Evolutionary conservation across 495 filamentous ascomycete species (phyloP), one percentile per base, ranked within the genome.

Genomic region (Neurospora discreta): DNA sequence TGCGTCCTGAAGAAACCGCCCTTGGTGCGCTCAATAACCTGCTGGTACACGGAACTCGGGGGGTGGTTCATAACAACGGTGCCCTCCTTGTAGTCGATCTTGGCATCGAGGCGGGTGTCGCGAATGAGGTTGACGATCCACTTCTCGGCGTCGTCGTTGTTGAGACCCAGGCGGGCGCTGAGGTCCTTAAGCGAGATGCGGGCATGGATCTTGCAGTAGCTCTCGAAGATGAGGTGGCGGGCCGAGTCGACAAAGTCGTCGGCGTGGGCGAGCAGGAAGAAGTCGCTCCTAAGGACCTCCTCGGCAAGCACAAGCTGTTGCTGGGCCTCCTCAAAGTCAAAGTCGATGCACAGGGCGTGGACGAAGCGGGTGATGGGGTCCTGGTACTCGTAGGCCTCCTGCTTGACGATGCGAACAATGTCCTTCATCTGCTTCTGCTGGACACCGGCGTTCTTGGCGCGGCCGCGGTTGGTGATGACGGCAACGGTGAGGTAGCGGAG

Each of bases 21-120:
- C 88, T 95, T 95, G 42, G 94, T 98, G 82, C 90, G 87, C 86
- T 98, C 94, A 78, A 98, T 98, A 75, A 98, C 95, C 82, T 99
- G 95, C 85, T 99, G 95, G 84, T 98, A 98, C 70, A 99, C 95
- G 38, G 92, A 96, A 84, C 94, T 93, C 23, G 95, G 94, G 60
- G 95, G 95, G 84, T 99, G 95, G 85, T 99, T 99, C 95, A 99
- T 99, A 72, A 99, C 89, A 38, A 99, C 95, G 46, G 95, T 99
- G 75, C 95, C 95, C 83, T 94, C 93, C 85, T 98, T 92, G 84
- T 97, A 98, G 81, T 99, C 95, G 75, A 99, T 96, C 88, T 99
- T 99, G 73, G 96, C 95, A 77, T 99, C 95, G 46, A 99, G 92
- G 69, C 95, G 87, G 3, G 95, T 99, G 80, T 99, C 95, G 72